Conservation (phyloP, 2,329 filamentous ascomycete genomes). For the Talaromyces islandicus region DNA sequence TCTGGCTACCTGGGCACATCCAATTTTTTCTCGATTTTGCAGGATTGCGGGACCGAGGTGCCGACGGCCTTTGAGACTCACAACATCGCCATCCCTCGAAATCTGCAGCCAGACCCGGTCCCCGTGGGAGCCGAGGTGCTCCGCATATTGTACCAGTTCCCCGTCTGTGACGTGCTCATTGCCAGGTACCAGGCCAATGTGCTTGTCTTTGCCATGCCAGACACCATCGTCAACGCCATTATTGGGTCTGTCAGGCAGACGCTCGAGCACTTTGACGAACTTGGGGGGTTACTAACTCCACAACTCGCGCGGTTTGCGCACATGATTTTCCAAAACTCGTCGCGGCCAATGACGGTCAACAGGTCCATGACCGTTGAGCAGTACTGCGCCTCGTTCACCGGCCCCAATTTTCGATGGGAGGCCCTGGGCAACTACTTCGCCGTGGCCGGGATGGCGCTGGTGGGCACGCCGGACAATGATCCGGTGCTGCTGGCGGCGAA, state of each 20-base stretch:
- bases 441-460: not conserved
- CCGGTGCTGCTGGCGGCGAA: not conserved
- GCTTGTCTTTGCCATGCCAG: not conserved
- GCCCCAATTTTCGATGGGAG: not conserved
- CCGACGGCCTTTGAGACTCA: not conserved
- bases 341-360: not conserved
- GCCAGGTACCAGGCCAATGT: not conserved
- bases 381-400: not conserved
- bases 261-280: not conserved
- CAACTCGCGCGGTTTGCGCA: not conserved
- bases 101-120: not conserved
- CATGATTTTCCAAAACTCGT: not conserved
- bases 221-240: not conserved
- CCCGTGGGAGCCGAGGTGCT: not conserved
- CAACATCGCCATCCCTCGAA: not conserved
- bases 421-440: not conserved
- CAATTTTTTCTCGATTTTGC: not conserved
- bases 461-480: not conserved
- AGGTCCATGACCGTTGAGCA: not conserved
- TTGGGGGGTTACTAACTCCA: not conserved
- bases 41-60: not conserved
- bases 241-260: not conserved
- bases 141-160: not conserved
- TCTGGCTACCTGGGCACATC: not conserved
- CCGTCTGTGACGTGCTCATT: not conserved